Base-by-base conservation (phyloP, 768 basidiomycete species). In the Exidia glandulosa region DNA sequence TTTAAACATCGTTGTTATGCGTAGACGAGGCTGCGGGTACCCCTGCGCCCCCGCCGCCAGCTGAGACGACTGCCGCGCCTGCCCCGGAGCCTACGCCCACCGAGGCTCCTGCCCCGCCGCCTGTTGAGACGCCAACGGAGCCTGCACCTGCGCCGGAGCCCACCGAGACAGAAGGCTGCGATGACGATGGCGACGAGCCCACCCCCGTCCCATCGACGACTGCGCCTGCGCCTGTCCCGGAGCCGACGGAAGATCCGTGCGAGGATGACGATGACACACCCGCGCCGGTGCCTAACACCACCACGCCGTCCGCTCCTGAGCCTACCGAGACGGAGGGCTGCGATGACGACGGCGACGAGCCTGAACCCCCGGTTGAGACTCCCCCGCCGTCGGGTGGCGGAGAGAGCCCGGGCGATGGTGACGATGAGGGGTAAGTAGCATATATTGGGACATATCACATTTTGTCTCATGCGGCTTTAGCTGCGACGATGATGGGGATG, bases 21-120 rank as follows among this genome's bases (percentile, higher is more conserved):
- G 36, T 19, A 27, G 30, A 54, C 75, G 86, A 25, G 78, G 84
- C 13, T 83, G 78, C 63, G 78, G 83, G 32, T 84, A 84, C 0
- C 72, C 86, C 37, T 72, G 81, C 2, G 83, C 85, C 27, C 77
- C 79, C 9, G 70, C 77, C 30, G 66, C 66, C 19, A 1, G 41
- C 57, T 66, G 66, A 48, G 52, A 31, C 57, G 29, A 60, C 29
- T 32, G 56, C 37, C 32, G 63, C 69, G 30, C 59, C 64, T 3
- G 69, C 67, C 16, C 48, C 48, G 10, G n/a, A 50, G 48, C 48
- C 48, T 50, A 23, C 48, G 9, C 48, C 48, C 23, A 25, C 16
- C 48, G 10, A 12, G 14, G 48, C 16, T 10, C 36, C 36, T 37
- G 36, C 10, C 12, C 36, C 36, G 10, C 12, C 36, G 12, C 36